Evolutionary conservation across 1,139 yeast species (phyloP).

Genomic region (Yamadazyma sp.): DNA sequence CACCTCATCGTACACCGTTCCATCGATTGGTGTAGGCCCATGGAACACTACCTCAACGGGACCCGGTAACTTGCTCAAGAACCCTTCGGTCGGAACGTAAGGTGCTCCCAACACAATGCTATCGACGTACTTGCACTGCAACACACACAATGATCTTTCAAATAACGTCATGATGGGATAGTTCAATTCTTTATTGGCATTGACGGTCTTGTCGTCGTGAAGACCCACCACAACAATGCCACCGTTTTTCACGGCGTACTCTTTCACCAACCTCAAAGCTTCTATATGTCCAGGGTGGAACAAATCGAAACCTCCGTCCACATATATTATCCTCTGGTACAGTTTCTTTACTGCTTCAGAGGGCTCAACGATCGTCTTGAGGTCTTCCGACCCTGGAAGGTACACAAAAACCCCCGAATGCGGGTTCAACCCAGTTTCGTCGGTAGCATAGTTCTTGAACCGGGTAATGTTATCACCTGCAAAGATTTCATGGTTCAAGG

Average conservation of each 20-base stretch:
- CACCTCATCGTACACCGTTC: conserved; percentile 44
- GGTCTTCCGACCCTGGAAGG: conserved; percentile 19
- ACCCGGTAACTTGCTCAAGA: conserved; percentile 38
- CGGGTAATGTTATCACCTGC: conserved; percentile 30
- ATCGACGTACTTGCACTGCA: conserved; percentile 85
- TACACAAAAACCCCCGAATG: conserved; percentile 63
- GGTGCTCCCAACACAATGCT: conserved; percentile 75
- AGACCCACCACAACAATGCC: conserved; percentile 67
- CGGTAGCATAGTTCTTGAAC: conserved; percentile 64
- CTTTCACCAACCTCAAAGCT: conserved; percentile 50
- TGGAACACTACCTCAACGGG: conserved; percentile 53
- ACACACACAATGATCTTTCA: conserved; percentile 82
- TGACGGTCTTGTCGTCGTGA: conserved; percentile 61
- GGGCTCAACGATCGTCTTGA: conserved; percentile 40
- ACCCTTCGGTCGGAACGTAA: conserved; percentile 43
- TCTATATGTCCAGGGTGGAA: conserved; percentile 94
- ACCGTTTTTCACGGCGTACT: conserved; percentile 34
- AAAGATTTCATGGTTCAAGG: conserved; percentile 31
- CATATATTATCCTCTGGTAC: conserved; percentile 47
- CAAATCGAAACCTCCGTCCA: conserved; percentile 88
- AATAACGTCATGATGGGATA: conserved; percentile 85
- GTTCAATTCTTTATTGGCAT: conserved; percentile 60
- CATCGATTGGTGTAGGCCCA: conserved; percentile 55
- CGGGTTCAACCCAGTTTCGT: conserved; percentile 56
- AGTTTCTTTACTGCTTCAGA: conserved; percentile 17